phyloP scores from a whole-genome alignment of 2,329 filamentous ascomycete species.

The Rutstroemia sp. region DNA sequence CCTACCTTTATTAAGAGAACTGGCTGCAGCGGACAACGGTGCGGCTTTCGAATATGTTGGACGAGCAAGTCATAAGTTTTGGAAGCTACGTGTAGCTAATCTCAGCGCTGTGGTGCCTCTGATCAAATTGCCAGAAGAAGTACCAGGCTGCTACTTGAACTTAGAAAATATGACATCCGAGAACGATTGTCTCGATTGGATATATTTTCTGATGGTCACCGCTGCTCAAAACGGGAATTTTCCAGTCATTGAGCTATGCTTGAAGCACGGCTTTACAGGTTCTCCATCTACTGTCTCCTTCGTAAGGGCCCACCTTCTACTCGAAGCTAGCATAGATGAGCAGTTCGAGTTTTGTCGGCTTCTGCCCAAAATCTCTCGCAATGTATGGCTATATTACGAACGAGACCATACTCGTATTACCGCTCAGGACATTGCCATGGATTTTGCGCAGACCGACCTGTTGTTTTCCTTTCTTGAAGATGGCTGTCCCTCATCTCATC shows the following conservation, averaged over 20 bases:
- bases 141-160: too few species aligned
- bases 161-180: neutral
- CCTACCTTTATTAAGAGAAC: neutral
- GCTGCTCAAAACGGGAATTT: neutral
- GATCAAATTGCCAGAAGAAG: neutral
- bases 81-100: neutral
- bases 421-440: neutral
- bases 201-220: neutral
- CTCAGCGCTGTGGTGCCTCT: neutral
- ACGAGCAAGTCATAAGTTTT: neutral
- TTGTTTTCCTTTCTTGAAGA: neutral
- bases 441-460: neutral
- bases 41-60: neutral
- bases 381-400: neutral
- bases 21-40: neutral
- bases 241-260: neutral
- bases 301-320: neutral
- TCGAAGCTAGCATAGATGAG: neutral
- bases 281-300: neutral
- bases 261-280: neutral
- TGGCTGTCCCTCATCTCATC: neutral
- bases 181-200: neutral
- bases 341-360: neutral
- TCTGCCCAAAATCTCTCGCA: fast-evolving
- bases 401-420: neutral